Conservation (phyloP, 306 rosid species). For the Neltuma alba region DNA sequence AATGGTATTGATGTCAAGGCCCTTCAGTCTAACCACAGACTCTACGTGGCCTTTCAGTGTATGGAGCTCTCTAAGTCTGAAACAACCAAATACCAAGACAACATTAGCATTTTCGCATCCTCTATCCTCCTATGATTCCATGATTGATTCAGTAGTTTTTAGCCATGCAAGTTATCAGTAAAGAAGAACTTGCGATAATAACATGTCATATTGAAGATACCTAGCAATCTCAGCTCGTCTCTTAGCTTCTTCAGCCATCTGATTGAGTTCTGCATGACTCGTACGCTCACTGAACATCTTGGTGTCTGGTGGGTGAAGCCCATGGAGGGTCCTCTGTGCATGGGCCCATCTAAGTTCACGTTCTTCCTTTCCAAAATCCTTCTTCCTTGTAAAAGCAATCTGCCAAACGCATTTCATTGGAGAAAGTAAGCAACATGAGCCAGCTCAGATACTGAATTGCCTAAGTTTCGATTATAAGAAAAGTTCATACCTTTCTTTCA, state of each 20-base stretch:
- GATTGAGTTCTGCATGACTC: conserved; percentile 61
- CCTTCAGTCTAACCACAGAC: conserved; percentile 75
- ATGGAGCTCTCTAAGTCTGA: conserved; percentile 69
- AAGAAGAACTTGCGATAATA: background rate
- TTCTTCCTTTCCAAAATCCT: conserved; percentile 79
- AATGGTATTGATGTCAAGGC: conserved; percentile 69
- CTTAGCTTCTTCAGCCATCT: conserved; percentile 87
- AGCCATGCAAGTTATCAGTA: no score
- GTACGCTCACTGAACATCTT: conserved; percentile 62
- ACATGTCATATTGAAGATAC: conserved; percentile 34
- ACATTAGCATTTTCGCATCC: background rate
- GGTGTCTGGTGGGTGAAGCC: conserved; percentile 78
- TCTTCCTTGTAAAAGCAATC: conserved; percentile 84
- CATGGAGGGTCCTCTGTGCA: conserved; percentile 86
- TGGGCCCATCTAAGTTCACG: conserved; percentile 87
- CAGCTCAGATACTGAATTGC: no score
- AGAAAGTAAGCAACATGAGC: background rate
- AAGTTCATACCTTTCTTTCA: conserved; percentile 70
- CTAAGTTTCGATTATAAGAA: background rate
- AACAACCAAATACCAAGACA: background rate
- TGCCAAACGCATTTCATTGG: conserved; percentile 34
- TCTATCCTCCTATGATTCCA: background rate
- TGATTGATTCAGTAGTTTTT: no score
- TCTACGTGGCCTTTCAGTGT: conserved; percentile 84
- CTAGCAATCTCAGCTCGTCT: conserved; percentile 88